A percentile compares a stretch with the other conserved stretches of the same genome.
These are phyloP conservation scores for Myriosclerotinia curreyana DNA, from an alignment of 2,329 filamentous ascomycete species.

Conservation along the genomic window DNA sequence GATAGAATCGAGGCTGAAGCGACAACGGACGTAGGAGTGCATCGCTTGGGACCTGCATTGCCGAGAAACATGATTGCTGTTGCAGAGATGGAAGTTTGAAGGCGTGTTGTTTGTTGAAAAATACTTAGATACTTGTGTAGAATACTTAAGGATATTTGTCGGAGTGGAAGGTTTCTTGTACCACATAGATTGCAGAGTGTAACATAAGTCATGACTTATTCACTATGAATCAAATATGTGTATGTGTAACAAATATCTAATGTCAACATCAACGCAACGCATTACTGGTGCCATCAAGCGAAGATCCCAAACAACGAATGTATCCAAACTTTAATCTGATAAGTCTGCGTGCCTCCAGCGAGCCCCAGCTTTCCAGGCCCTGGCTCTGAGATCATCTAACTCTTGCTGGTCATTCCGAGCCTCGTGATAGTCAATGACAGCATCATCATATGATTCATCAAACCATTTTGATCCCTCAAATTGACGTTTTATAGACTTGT, in stretches of 20 bases:
- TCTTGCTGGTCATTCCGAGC: conserved; percentile 4
- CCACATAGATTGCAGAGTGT: background rate
- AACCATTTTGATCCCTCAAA: background rate
- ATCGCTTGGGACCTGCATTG: background rate
- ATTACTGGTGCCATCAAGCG: background rate
- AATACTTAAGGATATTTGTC: background rate
- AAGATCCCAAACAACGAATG: background rate
- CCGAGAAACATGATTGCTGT: background rate
- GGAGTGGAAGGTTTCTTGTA: background rate
- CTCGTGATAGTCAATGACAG: conserved; percentile 6
- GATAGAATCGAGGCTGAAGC: background rate
- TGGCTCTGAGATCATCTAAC: background rate
- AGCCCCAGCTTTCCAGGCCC: conserved; percentile 10
- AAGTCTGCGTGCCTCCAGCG: conserved; percentile 3
- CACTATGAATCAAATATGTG: background rate
- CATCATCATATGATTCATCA: background rate
- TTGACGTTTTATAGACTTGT: background rate
- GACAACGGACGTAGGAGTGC: background rate
- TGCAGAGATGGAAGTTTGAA: background rate
- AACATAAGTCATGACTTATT: background rate
- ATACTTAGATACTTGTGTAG: background rate
- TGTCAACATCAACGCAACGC: background rate
- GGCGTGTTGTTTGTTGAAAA: background rate
- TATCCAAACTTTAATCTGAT: background rate
- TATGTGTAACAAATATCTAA: background rate